Conservation (phyloP, 208 protist species). For the Zelonia costaricensis region DNA sequence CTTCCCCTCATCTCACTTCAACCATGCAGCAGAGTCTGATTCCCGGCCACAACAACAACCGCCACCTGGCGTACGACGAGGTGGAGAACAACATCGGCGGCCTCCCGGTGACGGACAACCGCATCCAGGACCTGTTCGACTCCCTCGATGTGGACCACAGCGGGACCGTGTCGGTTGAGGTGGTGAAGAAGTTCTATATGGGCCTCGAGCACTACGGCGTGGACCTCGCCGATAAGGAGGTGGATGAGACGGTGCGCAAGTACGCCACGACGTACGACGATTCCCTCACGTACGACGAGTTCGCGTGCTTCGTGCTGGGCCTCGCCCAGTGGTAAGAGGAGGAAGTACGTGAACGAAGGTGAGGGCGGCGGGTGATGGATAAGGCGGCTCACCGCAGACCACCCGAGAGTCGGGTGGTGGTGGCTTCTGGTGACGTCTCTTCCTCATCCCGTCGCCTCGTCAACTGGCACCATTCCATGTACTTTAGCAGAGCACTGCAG, state of each 20-base stretch:
- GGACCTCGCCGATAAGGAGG: constrained; percentile 75
- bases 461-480: too few relatives aligned
- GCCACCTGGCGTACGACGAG: constrained; percentile 85
- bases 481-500: too few relatives aligned
- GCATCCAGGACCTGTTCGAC: constrained; percentile 90
- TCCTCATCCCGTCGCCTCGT: too few relatives aligned
- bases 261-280: constrained; percentile 73
- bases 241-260: constrained; percentile 78
- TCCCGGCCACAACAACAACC: constrained; percentile 92
- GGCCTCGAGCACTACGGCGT: constrained; percentile 88
- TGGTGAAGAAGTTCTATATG: constrained; percentile 83
- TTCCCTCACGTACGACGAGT: constrained; percentile 88
- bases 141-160: constrained; percentile 78
- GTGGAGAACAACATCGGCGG: constrained; percentile 93
- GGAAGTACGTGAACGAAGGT: too few relatives aligned
- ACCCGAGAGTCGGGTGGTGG: too few relatives aligned
- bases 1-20: constrained; percentile 9
- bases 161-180: constrained; percentile 72
- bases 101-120: constrained; percentile 88
- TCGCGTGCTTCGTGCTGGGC: constrained; percentile 87
- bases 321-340: constrained; percentile 87
- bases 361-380: too few relatives aligned
- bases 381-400: too few relatives aligned
- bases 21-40: constrained; percentile 83
- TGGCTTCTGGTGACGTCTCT: too few relatives aligned